Evolutionary conservation across 352 stramenopile genomes (phyloP), one percentile per base, ranked within the genome.

Genomic region (Phytophthora cactorum): DNA sequence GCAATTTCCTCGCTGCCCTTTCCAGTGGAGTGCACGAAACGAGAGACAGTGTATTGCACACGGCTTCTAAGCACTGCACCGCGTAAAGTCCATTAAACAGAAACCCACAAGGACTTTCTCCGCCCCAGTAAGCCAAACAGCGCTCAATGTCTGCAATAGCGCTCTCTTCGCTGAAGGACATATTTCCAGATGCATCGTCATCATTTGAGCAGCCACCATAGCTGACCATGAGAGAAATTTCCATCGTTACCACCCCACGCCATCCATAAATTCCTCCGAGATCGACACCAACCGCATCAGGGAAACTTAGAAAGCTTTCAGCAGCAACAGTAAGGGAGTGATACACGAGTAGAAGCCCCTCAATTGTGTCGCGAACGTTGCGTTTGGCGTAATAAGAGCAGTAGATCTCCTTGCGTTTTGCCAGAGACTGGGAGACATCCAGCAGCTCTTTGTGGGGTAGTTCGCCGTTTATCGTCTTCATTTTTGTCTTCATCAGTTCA

Each of bases 211-310:
- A 39, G 5, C 44, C 55, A 47, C 51, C 65, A 58, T 89, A 89
- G 44, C 75, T 84, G 6, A 27, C 43, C 22, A 81, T 50, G 2
- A 87, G 51, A 52, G 61, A 28, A 59, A 90, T 72, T 57, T 93
- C 84, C 69, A 90, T 79, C 4, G 66, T 63, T 29, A 91, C 58
- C 6, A 91, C 73, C 4, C 85, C 82, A 46, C 79, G 72, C 85
- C 82, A 93, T 22, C 78, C 85, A 55, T 79, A 81, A 7, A 81
- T 72, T 27, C 78, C 82, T 41, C 81, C 85, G 9, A 86, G 15
- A 59, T 88, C 78, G 17, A 76, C 46, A 63, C n/a, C 41, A 36
- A 29, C n/a, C 17, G 15, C 28, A 41, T 25, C 41, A 12, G 28
- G 5, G 8, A 61, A 57, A 9, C 2, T 25, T 4, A 59, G 27